Evolutionary conservation across 1,284 basidiomycete genomes (phyloP), one percentile per base, ranked within the genome.

Genomic region (Irpex lacteus): DNA sequence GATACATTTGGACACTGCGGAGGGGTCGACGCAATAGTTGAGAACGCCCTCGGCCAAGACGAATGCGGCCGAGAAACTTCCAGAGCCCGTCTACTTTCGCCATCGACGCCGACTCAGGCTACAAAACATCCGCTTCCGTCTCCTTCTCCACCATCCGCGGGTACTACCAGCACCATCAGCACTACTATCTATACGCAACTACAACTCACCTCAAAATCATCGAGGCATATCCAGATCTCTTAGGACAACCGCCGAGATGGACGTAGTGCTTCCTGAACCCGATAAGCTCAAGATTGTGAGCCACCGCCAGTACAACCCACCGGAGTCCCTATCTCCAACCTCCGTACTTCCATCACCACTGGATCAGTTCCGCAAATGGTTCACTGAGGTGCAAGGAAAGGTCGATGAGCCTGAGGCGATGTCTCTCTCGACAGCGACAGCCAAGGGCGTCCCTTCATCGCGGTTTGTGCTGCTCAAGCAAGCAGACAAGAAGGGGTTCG

Each of bases 381-480:
- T 98, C 77, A 85, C 85, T 49, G 82, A 87, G 55, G 89, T 89
- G 5, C 80, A 80, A 65, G 77, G 76, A 61, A 63, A 73, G 13
- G 93, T 96, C 5, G 76, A 80, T 55, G 95, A 98, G 75, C 94
- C 95, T 32, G 96, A 98, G 75, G 89, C 92, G 6, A 92, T 98
- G 88, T 84, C 89, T 3, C 75, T 98, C 60, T 91, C 91, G 54
- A 98, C 96, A 54, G 85, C 87, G n/a, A 86, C 89, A 0, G 71
- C 85, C 7, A 67, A 75, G 0, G 92, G 91, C 53, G 84, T 94
- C 65, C 97, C 97, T 15, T 95, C 94, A 9, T 87, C 92, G 3
- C 89, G 96, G 66, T 85, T 95, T 72, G 96, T 98, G 59, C 88
- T 98, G 67, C 88, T 98, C 72, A 98, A 98, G 77, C 87, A 95